These are phyloP conservation scores for Silybum marianum DNA, from an alignment of 129 eudicot species.

Conservation along the genomic window DNA sequence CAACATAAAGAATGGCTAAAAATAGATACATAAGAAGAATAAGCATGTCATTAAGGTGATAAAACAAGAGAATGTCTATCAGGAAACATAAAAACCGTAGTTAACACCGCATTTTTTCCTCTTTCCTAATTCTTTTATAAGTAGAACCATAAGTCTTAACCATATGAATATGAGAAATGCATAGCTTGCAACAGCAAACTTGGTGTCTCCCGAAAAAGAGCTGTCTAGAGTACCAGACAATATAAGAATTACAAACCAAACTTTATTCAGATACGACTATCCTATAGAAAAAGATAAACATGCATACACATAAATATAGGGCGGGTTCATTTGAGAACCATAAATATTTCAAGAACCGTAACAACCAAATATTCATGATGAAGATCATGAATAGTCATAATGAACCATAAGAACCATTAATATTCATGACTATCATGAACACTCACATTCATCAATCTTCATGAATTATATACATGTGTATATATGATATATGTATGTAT, in stretches of 20 bases:
- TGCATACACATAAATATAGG: neutral
- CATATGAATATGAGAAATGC: neutral
- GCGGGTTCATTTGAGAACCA: neutral
- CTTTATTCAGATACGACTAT: neutral
- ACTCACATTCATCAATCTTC: neutral
- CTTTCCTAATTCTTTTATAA: neutral
- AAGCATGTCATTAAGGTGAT: neutral
- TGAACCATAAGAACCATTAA: neutral
- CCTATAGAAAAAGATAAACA: neutral
- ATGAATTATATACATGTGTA: neutral
- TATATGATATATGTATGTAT: neutral
- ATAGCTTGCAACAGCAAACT: neutral
- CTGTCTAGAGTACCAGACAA: neutral
- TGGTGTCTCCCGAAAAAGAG: neutral
- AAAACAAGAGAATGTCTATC: neutral
- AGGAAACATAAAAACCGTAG: neutral
- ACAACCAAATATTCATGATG: neutral
- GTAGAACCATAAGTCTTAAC: neutral
- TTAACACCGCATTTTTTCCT: neutral
- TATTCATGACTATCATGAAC: neutral
- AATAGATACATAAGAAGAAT: neutral
- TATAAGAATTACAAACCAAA: neutral
- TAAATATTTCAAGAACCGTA: neutral
- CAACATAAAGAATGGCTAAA: neutral
- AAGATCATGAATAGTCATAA: neutral